Base-by-base conservation (phyloP, 257 asterid genomes). In the Verbena officinalis region DNA sequence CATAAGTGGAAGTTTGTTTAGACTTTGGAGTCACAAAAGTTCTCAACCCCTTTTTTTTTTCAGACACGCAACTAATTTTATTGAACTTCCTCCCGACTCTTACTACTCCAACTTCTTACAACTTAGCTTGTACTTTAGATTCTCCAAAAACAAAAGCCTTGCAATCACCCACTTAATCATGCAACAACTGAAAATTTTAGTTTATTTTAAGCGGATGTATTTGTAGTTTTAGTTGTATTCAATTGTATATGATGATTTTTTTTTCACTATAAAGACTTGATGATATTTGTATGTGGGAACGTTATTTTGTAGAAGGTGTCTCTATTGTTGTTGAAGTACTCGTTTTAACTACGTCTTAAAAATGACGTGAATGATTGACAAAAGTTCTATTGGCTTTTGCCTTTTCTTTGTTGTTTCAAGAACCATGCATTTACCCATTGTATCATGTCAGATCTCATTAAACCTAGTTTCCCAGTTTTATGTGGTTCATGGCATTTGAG, bases 391-490 rank as follows among this genome's bases (percentile, higher is more conserved):
- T 5, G 5, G 33, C 5, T 27, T 27, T 27, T 27, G 5, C 33
- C 33, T 2, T 27, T 27, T 27, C 33, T 20, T 57, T n/a, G 45
- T 48, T 46, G 14, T 15, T 58, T 39, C 33, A 36, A 51, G 56
- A 46, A 33, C 64, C 48, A 5, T 19, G 7, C 24, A 27, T 16
- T 15, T 11, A 0, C 19, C 17, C 30, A 5, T 43, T 15, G 20
- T 34, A 22, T 9, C 17, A 62, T 1, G 24, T 13, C 17, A 11
- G 4, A 4, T 15, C 21, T 7, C 14, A 31, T 53, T 38, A 11
- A 27, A 3, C 22, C 20, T 12, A 48, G 16, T 17, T 17, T 62
- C 59, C 68, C 45, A 45, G 24, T 13, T 62, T 62, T 27, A 46
- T 33, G 68, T 9, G 19, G 15, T 62, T 62, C 19, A 50, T 30